A percentile compares a stretch with the other conserved stretches of the same genome.
Conservation (phyloP, 2,329 filamentous ascomycete species). For the Calonectria pauciramosa region DNA sequence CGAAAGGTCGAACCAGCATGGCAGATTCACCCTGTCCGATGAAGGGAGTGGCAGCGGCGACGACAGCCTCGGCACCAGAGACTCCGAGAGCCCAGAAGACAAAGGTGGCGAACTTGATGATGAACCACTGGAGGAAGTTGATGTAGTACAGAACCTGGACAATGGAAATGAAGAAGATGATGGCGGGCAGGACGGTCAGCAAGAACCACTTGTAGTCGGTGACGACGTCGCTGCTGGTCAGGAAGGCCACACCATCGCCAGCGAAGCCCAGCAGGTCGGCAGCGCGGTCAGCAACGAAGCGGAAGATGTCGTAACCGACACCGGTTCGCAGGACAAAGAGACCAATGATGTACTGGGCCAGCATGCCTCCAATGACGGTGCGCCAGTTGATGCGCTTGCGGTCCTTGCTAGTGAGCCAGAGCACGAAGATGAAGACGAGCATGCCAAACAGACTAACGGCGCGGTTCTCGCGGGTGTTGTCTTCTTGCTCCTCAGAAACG, state of each 20-base stretch:
- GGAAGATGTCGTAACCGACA: slow-evolving; percentile 91
- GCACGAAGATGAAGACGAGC: slow-evolving; percentile 74
- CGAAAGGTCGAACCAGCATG: slow-evolving; percentile 91
- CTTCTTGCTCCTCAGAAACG: slow-evolving; percentile 75
- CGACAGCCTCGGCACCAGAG: slow-evolving; percentile 92
- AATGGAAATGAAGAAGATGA: slow-evolving; percentile 96
- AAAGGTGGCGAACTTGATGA: slow-evolving; percentile 87
- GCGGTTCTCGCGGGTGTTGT: slow-evolving; percentile 86
- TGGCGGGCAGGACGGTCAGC: slow-evolving; percentile 84
- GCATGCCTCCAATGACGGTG: slow-evolving; percentile 89
- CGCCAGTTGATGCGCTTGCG: slow-evolving; percentile 77
- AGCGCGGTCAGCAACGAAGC: slow-evolving; percentile 84
- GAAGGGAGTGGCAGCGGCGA: slow-evolving; percentile 92
- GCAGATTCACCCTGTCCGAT: slow-evolving; percentile 95
- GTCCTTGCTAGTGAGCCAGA: slow-evolving; percentile 81
- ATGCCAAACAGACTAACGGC: slow-evolving; percentile 86
- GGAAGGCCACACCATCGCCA: slow-evolving; percentile 78
- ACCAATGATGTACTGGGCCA: slow-evolving; percentile 88
- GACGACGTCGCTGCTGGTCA: slow-evolving; percentile 64
- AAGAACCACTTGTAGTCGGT: slow-evolving; percentile 75
- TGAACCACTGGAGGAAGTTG: slow-evolving; percentile 89
- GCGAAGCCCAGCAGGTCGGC: slow-evolving; percentile 83
- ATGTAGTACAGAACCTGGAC: slow-evolving; percentile 88
- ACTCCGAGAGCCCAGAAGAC: slow-evolving; percentile 93
- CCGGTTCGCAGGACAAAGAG: slow-evolving; percentile 87